These are phyloP conservation scores for Sporothrix globosa DNA, from an alignment of 2,329 filamentous ascomycete genomes.

Conservation along the genomic window DNA sequence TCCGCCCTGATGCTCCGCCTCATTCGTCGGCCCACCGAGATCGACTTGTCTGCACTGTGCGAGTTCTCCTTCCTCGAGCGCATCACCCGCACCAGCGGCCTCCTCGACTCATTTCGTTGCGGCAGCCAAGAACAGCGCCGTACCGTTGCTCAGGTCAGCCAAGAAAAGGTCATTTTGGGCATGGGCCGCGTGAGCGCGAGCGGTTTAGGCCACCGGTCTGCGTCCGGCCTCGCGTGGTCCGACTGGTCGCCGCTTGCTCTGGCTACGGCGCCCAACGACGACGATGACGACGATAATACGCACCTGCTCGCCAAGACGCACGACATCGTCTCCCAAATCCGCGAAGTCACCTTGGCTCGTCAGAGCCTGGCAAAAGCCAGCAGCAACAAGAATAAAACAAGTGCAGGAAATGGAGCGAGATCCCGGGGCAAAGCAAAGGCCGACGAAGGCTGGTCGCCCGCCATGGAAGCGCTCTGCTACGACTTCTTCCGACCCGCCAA, in stretches of 20 bases:
- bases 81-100: slow-evolving; percentile 24
- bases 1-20: slow-evolving; percentile 19
- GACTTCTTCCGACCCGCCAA: slow-evolving; percentile 22
- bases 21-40: slow-evolving; percentile 25
- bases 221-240: neutral
- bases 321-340: slow-evolving; percentile 26
- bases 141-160: slow-evolving; percentile 17
- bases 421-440: neutral
- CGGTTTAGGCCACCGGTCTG: neutral
- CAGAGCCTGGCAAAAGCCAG: neutral
- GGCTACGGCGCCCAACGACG: neutral
- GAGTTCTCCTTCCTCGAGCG: slow-evolving; percentile 28
- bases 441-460: slow-evolving; percentile 16
- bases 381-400: neutral
- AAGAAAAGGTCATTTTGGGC: neutral
- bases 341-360: neutral
- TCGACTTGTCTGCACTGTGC: slow-evolving; percentile 19
- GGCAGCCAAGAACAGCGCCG: slow-evolving; percentile 24
- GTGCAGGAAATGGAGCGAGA: neutral
- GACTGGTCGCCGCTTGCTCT: slow-evolving; percentile 2
- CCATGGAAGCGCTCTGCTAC: slow-evolving; percentile 24
- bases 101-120: slow-evolving; percentile 24
- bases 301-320: slow-evolving; percentile 26
- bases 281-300: neutral
- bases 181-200: slow-evolving; percentile 3